Percentiles rank a stretch among this genome's conserved stretches.
Conservation (phyloP, 1,284 basidiomycete species). For the Cryptococcus amylolentus region DNA sequence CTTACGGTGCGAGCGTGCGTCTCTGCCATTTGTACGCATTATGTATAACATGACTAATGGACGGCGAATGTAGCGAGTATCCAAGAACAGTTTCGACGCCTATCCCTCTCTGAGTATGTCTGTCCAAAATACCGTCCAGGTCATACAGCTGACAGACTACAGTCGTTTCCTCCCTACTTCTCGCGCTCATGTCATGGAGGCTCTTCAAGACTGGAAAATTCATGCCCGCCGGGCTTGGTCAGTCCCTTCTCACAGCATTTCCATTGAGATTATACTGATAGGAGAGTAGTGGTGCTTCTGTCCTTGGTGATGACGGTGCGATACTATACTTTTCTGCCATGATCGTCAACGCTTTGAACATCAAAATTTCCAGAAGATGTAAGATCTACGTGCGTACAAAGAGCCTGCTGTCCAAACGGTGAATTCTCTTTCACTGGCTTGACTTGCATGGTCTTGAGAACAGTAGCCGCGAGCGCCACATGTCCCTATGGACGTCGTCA, state of each 20-base stretch:
- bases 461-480: too few species aligned
- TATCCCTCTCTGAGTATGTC: conserved; percentile 26
- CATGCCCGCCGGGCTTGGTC: conserved; percentile 44
- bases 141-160: not conserved
- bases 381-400: not conserved
- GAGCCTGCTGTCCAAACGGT: not conserved
- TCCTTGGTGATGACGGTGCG: conserved; percentile 8
- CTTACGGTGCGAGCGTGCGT: conserved; percentile 40
- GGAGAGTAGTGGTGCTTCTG: not conserved
- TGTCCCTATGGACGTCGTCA: too few species aligned
- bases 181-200: conserved; percentile 29
- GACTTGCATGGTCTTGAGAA: too few species aligned
- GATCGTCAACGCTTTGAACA: not conserved
- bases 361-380: not conserved
- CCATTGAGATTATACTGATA: not conserved
- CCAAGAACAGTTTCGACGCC: conserved; percentile 29
- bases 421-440: too few species aligned
- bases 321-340: conserved; percentile 7
- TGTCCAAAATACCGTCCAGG: not conserved
- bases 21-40: not conserved
- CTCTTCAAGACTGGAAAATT: conserved; percentile 38
- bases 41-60: not conserved
- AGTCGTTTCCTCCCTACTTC: not conserved
- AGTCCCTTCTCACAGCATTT: conserved; percentile 5
- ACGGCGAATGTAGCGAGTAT: conserved; percentile 19